Conservation (phyloP, 176 grass and related monocot genomes). For the Cenchrus fungigraminus region DNA sequence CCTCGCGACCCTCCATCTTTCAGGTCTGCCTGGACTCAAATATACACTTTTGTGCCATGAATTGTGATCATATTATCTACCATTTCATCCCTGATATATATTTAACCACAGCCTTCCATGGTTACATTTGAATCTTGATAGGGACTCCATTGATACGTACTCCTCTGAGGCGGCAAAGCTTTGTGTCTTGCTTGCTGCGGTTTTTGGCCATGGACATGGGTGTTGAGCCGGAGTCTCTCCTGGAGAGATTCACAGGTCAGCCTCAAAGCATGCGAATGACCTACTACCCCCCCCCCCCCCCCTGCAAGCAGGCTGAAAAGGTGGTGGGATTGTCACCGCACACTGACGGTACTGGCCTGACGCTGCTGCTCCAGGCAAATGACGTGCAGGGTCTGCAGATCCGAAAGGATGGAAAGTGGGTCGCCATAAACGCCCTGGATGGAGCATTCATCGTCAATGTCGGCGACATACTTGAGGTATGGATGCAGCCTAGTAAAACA, state of each 20-base stretch:
- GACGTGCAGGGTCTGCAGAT: conserved; percentile 49
- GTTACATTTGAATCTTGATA: neutral
- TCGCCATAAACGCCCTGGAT: conserved; percentile 37
- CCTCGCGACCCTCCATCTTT: conserved; percentile 24
- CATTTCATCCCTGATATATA: neutral
- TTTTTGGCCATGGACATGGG: conserved; percentile 49
- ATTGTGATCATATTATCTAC: neutral
- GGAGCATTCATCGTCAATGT: conserved; percentile 50
- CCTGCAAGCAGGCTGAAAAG: conserved; percentile 42
- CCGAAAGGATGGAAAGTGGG: conserved; percentile 44
- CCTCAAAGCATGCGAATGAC: conserved; percentile 53
- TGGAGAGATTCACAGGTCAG: conserved; percentile 11
- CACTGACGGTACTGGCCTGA: conserved; percentile 38
- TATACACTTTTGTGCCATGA: neutral
- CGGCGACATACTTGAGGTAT: conserved; percentile 53
- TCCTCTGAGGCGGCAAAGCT: neutral
- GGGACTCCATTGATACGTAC: neutral
- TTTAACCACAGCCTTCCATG: neutral
- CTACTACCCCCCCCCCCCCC: conserved; percentile 61
- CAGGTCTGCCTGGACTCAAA: neutral
- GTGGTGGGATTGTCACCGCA: conserved; percentile 59
- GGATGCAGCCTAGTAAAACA: neutral
- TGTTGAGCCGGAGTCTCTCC: conserved; percentile 37
- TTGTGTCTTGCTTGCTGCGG: conserved; percentile 25
- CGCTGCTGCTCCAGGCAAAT: conserved; percentile 46